phyloP scores from a whole-genome alignment of 495 filamentous ascomycete genomes.

The Xylaria telfairii region DNA sequence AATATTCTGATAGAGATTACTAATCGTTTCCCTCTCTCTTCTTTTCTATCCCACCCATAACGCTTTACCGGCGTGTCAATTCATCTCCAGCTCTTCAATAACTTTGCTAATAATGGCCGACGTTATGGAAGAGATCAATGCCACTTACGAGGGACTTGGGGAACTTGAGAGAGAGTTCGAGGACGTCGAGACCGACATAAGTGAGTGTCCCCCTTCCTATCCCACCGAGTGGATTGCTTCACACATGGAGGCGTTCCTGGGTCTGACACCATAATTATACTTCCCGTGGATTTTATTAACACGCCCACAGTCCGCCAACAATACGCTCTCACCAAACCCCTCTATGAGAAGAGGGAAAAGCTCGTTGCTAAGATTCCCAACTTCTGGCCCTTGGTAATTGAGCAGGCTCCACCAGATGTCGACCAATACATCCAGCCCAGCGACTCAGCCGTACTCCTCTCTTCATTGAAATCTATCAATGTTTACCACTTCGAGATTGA shows the following conservation, averaged over 20 bases:
- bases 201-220: conserved; percentile 50
- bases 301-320: conserved; percentile 61
- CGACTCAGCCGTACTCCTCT: conserved; percentile 72
- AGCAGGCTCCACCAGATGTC: conserved; percentile 80
- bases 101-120: conserved; percentile 45
- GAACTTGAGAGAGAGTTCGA: conserved; percentile 75
- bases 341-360: conserved; percentile 75
- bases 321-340: conserved; percentile 55
- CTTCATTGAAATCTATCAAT: conserved; percentile 64
- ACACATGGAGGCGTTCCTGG: neutral
- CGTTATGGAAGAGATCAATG: conserved; percentile 46
- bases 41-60: neutral
- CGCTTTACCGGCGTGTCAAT: neutral
- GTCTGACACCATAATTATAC: neutral
- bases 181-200: conserved; percentile 70
- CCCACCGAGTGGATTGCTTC: neutral
- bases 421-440: conserved; percentile 82
- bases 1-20: neutral
- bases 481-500: conserved; percentile 80
- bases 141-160: conserved; percentile 63
- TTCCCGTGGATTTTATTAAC: conserved; percentile 21
- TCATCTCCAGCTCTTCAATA: neutral
- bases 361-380: conserved; percentile 70
- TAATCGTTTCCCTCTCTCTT: neutral
- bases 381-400: conserved; percentile 90